Conservation (phyloP, 2,329 filamentous ascomycete genomes). For the Dothideomycetes sp. region DNA sequence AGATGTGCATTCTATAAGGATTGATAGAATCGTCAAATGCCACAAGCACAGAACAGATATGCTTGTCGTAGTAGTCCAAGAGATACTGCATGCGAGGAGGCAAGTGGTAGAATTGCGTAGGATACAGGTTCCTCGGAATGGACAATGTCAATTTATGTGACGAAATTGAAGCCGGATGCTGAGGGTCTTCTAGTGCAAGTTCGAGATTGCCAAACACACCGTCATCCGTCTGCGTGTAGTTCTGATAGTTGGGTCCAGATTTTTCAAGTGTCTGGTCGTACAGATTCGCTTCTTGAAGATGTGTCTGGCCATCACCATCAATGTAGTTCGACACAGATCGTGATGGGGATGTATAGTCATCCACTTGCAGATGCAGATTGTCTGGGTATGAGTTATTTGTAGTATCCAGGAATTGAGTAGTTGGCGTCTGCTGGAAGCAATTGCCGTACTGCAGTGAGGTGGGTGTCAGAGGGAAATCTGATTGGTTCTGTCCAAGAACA, state of each 20-base stretch:
- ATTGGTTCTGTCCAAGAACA: no score
- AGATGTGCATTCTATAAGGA: constrained; percentile 74
- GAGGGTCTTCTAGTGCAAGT: background rate
- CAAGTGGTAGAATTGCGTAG: constrained; percentile 43
- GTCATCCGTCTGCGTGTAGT: constrained; percentile 8
- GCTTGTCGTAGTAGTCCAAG: constrained; percentile 87
- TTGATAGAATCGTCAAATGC: constrained; percentile 80
- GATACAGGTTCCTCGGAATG: constrained; percentile 25
- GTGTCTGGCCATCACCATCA: background rate
- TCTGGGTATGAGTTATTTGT: background rate
- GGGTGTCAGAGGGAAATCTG: constrained; percentile 4
- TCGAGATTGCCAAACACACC: constrained; percentile 5
- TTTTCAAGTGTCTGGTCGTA: background rate
- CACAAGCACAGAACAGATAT: constrained; percentile 85
- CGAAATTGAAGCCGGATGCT: constrained; percentile 1
- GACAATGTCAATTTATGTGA: constrained; percentile 16
- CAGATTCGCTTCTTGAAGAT: background rate
- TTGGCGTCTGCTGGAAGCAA: background rate
- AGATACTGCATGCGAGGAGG: constrained; percentile 77
- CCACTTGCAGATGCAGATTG: background rate
- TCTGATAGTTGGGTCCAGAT: background rate
- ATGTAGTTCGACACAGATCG: background rate
- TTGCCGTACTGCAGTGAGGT: constrained; percentile 2
- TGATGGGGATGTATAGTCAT: background rate
- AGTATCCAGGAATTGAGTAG: constrained; percentile 1